phyloP scores from a whole-genome alignment of 768 basidiomycete genomes.

The Austroboletus eburneus region DNA sequence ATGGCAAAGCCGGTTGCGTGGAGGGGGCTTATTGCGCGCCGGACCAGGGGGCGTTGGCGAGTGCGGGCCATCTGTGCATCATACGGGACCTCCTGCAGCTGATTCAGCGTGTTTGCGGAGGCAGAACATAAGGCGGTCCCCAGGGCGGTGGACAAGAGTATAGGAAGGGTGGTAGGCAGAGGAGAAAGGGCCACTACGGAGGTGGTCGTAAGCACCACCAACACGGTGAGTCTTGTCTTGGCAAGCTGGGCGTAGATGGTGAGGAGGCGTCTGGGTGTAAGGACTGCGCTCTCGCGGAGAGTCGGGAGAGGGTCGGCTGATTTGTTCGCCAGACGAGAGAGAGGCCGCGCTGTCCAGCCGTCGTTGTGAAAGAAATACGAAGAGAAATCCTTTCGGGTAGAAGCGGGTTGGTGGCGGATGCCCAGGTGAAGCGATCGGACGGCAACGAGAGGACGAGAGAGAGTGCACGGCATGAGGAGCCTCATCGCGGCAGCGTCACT shows the following conservation, averaged over 20 bases:
- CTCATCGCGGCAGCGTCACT: conserved; percentile 13
- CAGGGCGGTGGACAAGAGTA: conserved; percentile 79
- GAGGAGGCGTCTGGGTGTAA: conserved; percentile 51
- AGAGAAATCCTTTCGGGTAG: conserved; percentile 31
- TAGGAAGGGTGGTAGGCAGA: conserved; percentile 74
- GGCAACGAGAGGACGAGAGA: conserved; percentile 1
- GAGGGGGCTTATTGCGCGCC: conserved; percentile 75
- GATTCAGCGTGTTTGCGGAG: conserved; percentile 92
- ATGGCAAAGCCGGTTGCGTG: conserved; percentile 82
- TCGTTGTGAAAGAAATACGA: conserved; percentile 66
- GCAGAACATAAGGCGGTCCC: conserved; percentile 91
- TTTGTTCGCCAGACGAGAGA: conserved; percentile 10
- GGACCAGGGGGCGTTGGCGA: conserved; percentile 80
- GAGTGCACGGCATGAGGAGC: conserved; percentile 11
- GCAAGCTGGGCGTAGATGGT: conserved; percentile 77
- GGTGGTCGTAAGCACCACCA: conserved; percentile 87
- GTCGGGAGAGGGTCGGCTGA: conserved; percentile 16
- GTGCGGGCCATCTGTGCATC: conserved; percentile 97
- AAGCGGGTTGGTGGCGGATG: not conserved
- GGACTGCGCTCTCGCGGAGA: conserved; percentile 37
- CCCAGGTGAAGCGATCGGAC: conserved; percentile 6
- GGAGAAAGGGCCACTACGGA: conserved; percentile 93
- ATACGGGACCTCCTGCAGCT: conserved; percentile 90
- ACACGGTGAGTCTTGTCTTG: conserved; percentile 76
- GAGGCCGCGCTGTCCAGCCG: conserved; percentile 40